Percentiles rank a stretch among this genome's conserved stretches.
These are phyloP conservation scores for Neurospora sp. DNA, from an alignment of 495 filamentous ascomycete genomes.

Conservation along the genomic window DNA sequence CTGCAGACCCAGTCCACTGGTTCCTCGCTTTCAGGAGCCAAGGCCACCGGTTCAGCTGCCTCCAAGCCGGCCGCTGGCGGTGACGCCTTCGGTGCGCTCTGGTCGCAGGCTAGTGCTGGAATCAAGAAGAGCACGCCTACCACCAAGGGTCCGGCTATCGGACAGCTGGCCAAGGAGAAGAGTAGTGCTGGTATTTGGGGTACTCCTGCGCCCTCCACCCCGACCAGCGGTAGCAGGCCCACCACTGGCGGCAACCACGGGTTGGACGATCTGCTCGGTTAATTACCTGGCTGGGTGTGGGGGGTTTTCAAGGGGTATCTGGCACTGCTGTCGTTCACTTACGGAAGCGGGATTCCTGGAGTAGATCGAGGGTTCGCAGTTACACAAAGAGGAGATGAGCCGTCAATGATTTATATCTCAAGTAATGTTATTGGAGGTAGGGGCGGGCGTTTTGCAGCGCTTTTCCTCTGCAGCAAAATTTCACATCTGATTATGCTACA, in stretches of 20 bases:
- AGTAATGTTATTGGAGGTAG: neutral
- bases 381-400: neutral
- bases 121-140: slow-evolving; percentile 64
- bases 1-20: slow-evolving; percentile 22
- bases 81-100: slow-evolving; percentile 84
- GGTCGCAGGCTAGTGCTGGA: slow-evolving; percentile 66
- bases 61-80: slow-evolving; percentile 49
- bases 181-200: slow-evolving; percentile 93
- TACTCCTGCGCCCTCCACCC: slow-evolving; percentile 5
- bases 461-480: neutral
- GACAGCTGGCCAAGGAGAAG: slow-evolving; percentile 92
- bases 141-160: slow-evolving; percentile 60
- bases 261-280: slow-evolving; percentile 37
- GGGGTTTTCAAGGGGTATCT: neutral
- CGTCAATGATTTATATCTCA: neutral
- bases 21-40: slow-evolving; percentile 15
- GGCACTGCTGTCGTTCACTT: neutral
- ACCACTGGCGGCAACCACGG: slow-evolving; percentile 21
- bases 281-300: slow-evolving; percentile 1
- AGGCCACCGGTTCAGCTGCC: slow-evolving; percentile 17
- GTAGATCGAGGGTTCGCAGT: neutral
- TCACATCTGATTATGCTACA: neutral
- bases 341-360: neutral
- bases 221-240: slow-evolving; percentile 11
- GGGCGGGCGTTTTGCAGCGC: neutral